Evolutionary conservation across 2,329 filamentous ascomycete genomes (phyloP), one percentile per base, ranked within the genome.

Genomic region (Annulohypoxylon truncatum): DNA sequence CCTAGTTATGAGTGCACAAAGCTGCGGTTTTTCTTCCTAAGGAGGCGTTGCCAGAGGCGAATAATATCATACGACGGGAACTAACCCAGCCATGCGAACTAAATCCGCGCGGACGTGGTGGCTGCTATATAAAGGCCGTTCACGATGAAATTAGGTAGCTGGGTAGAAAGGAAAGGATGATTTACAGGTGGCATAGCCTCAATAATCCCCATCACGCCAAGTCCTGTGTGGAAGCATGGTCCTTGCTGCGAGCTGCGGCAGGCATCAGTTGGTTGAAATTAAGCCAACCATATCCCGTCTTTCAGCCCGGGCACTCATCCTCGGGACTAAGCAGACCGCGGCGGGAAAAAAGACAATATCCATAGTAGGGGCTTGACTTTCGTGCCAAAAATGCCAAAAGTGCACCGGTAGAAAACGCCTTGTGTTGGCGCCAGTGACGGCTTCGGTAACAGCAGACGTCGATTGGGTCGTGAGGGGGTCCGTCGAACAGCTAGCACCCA

Each of bases 111-210:
- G 56, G 52, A 56, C n/a, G 57, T 3, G 15, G 38, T 15, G 50
- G 53, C 20, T 61, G 13, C 54, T 64, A 69, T 68, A 68, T 68
- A 69, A 69, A 59, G 46, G 20, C 38, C 15, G n/a, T 9, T 42
- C 9, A 40, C 5, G 15, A 64, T 18, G 44, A 57, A 61, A 33
- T 42, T 53, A 46, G 55, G 60, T 51, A 48, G 29, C 35, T 53
- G 40, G 55, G 60, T 51, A 48, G 29, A 26, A 51, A 61, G 48
- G 53, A 18, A 64, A 61, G 54, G 13, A 51, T 31, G 38, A 56
- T 42, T 44, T 24, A 53, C 24, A 38, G 22, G 38, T 22, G 26
- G 55, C 67, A 69, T 69, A 69, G 67, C 67, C 67, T 67, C 67
- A 67, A 24, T 40, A 42, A 50, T 44, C 53, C 28, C 60, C 60